Percentiles rank a stretch among this genome's conserved stretches.
Evolutionary conservation across 192 early-diverging fungal genomes (phyloP).

Genomic region (Neocallimastix lanati): DNA sequence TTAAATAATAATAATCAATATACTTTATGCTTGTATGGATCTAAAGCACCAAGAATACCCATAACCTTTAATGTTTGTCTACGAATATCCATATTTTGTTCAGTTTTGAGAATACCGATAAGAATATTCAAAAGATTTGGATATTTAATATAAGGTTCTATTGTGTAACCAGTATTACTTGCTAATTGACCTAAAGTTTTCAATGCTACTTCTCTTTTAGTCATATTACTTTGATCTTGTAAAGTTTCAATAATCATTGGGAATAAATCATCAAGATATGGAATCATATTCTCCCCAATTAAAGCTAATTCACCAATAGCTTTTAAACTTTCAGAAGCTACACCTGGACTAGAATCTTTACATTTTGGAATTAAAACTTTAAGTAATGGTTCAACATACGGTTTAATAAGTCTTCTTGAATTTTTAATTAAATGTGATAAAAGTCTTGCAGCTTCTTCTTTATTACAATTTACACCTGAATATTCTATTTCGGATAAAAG

Average conservation of each 20-base stretch:
- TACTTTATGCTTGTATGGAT: conserved; percentile 62
- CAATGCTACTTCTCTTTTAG: conserved; percentile 73
- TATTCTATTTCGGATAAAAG: conserved; percentile 83
- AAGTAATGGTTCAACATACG: conserved; percentile 77
- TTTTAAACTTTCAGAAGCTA: conserved; percentile 58
- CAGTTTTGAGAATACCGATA: conserved; percentile 64
- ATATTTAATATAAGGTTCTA: conserved; percentile 74
- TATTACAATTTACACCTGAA: conserved; percentile 58
- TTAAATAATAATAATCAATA: too few species aligned
- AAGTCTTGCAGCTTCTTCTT: conserved; percentile 67
- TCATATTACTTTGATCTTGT: conserved; percentile 63
- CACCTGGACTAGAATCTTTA: conserved; percentile 51
- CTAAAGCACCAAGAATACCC: conserved; percentile 85
- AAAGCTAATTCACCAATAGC: conserved; percentile 65
- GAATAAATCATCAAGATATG: conserved; percentile 63
- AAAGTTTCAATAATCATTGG: conserved; percentile 74
- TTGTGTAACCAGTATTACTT: conserved; percentile 52
- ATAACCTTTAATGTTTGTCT: conserved; percentile 73
- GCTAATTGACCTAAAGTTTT: conserved; percentile 70
- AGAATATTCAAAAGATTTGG: conserved; percentile 64
- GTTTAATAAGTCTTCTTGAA: conserved; percentile 64
- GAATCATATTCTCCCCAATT: conserved; percentile 66
- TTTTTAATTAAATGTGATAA: conserved; percentile 56
- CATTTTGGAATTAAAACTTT: conserved; percentile 67
- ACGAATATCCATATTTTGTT: conserved; percentile 50